Base-by-base conservation (phyloP, 805 yeast genomes). In the Saccharomycopsis vini region DNA sequence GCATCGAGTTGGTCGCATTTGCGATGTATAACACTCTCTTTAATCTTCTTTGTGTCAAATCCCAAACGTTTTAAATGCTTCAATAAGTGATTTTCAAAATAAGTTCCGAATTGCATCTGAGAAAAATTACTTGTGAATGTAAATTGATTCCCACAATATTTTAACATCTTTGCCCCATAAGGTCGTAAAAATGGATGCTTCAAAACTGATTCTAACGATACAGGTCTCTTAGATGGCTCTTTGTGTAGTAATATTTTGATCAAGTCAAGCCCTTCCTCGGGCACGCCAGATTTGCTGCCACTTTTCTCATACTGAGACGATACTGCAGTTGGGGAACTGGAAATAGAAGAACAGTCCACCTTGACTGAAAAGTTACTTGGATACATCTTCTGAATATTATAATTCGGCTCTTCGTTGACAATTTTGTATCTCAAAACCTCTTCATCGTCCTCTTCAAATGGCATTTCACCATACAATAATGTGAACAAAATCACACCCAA, bases 401-500 rank as follows among this genome's bases (percentile, higher is more conserved):
- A 85, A 0, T 45, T 48, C 0, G 97, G 97, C 43, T 79, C 86
- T 3, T 68, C 75, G 45, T 73, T 66, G 5, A 84, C 62, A 36
- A 90, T 83, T 49, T 71, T 72, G 52, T 63, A 60, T 51, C 75
- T 75, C 0, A 85, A 80, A 40, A 63, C 71, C 35, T 72, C 56
- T 19, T 80, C 89, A 49, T 77, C 85, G 15, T 79, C 83, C 34
- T 88, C 95, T 54, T 82, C 90, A 63, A 89, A 90, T 0, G 98
- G 98, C 81, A 90, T 80, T 47, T 77, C 76, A 0, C 97, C 97
- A 44, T 81, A 76, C 0, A 86, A 56, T 72, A 90, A 69, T 0
- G 97, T 88, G 58, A 81, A 92, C 6, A 90, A 62, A 13, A 92
- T 87, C 9, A 92, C 75, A 1, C 98, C 98, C 50, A 90, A 62